Percentiles rank a stretch among this genome's conserved stretches.
Conservation (phyloP, 2,329 filamentous ascomycete species). For the Colletotrichum sp. region DNA sequence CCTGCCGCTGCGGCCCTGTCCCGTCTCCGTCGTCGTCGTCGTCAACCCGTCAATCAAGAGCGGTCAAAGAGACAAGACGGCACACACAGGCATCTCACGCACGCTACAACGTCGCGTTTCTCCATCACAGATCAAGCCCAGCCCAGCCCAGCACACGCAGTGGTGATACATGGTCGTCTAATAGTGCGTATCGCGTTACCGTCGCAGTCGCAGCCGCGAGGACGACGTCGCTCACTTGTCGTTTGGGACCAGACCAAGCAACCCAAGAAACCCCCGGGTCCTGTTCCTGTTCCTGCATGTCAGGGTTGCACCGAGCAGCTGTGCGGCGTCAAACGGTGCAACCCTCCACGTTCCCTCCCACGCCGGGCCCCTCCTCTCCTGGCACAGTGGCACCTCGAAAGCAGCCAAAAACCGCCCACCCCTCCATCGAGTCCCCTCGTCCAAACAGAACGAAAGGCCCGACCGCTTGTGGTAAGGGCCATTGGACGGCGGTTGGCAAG, state of each 20-base stretch:
- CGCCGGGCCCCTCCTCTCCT: background rate
- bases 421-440: background rate
- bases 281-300: slow-evolving; percentile 1
- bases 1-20: background rate
- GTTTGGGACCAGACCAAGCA: background rate
- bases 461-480: background rate
- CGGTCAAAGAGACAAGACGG: background rate
- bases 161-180: background rate
- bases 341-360: slow-evolving; percentile 11
- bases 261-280: background rate
- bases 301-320: background rate
- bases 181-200: background rate
- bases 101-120: background rate
- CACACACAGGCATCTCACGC: background rate
- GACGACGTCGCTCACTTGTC: background rate
- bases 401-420: background rate
- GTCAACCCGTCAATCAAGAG: no score
- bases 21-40: background rate
- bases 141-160: background rate
- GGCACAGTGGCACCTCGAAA: background rate
- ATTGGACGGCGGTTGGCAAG: background rate
- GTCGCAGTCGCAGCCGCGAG: background rate
- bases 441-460: slow-evolving; percentile 8
- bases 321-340: background rate
- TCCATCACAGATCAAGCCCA: background rate